Percentiles rank a stretch among this genome's conserved stretches.
Conservation (phyloP, 2,329 filamentous ascomycete genomes). For the Erysiphe pulchra region DNA sequence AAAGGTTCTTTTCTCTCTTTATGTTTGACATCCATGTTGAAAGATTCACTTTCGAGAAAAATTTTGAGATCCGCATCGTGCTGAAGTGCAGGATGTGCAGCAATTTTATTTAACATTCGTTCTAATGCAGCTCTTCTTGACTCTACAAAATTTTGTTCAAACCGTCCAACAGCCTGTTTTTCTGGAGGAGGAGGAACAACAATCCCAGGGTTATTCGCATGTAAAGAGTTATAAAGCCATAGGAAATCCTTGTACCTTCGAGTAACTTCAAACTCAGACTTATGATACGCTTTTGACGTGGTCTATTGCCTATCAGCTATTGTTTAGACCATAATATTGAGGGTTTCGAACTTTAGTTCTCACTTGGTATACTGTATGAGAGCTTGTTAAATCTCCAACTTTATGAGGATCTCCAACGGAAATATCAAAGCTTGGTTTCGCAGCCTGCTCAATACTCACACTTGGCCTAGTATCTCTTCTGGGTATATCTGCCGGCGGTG, state of each 20-base stretch:
- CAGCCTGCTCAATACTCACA: conserved; percentile 74
- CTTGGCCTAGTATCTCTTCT: conserved; percentile 40
- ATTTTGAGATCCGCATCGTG: conserved; percentile 87
- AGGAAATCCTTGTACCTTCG: conserved; percentile 88
- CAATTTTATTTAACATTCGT: conserved; percentile 94
- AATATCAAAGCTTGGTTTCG: conserved; percentile 78
- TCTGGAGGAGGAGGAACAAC: conserved; percentile 90
- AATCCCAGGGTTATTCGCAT: conserved; percentile 81
- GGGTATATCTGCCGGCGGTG: conserved; percentile 25
- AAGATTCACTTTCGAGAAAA: conserved; percentile 86
- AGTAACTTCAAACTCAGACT: conserved; percentile 79
- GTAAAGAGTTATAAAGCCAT: conserved; percentile 88
- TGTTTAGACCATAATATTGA: neutral
- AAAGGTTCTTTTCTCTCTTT: conserved; percentile 80
- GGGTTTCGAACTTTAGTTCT: conserved; percentile 47
- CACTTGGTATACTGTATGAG: conserved; percentile 93
- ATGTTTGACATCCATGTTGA: conserved; percentile 93
- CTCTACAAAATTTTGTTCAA: conserved; percentile 93
- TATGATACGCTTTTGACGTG: conserved; percentile 82
- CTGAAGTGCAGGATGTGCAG: conserved; percentile 68
- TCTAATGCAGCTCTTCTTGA: conserved; percentile 73
- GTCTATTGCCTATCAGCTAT: conserved; percentile 28
- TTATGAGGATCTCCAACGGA: conserved; percentile 91
- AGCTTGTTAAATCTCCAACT: conserved; percentile 86
- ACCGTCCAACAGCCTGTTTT: conserved; percentile 89